Base-by-base conservation (phyloP, 1,284 basidiomycete species). In the Ustilago shanxiensis region DNA sequence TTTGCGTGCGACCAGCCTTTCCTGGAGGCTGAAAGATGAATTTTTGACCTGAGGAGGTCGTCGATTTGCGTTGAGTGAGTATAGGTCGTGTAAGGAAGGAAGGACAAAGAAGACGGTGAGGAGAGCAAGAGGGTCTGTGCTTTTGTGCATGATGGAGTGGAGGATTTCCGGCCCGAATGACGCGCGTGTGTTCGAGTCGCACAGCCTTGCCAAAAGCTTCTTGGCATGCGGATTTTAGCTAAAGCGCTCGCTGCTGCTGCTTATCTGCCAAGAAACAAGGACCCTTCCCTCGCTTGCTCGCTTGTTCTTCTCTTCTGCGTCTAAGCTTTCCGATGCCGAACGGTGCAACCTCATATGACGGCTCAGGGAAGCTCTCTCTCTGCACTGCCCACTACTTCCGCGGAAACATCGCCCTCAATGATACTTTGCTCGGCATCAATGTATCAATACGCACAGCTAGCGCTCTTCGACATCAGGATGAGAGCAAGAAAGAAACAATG, bases 261-360 rank as follows among this genome's bases (percentile, higher is more conserved):
- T 35, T 35, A 54, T 54, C 22, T 28, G 47, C 47, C 47, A 35
- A 54, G 52, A 37, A 1, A n/a, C n/a, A n/a, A n/a, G n/a, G 31
- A 33, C 35, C 35, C 33, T 53, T 24, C 8, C 14, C 16, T 53
- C 50, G 29, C 31, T 6, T 44, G n/a, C 41, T 20, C 37, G 18
- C 37, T 41, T 22, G 29, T n/a, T n/a, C n/a, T n/a, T n/a, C 29
- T 13, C 16, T 29, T 51, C 26, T 29, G 9, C 6, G 2, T 9
- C 9, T 52, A 16, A n/a, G 18, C 16, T 16, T 52, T 33, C 29
- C 51, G 51, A 54, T 26, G 24, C 24, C 47, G 47, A 49, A 49
- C 14, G 47, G 24, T 3, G 14, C 47, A 49, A 22, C 13, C 33
- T 5, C 31, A 33, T 11, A 33, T 11, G 31, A 11, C 31, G 6